Evolutionary conservation across 805 yeast species (phyloP).

Genomic region (Cyberlindnera japonica): DNA sequence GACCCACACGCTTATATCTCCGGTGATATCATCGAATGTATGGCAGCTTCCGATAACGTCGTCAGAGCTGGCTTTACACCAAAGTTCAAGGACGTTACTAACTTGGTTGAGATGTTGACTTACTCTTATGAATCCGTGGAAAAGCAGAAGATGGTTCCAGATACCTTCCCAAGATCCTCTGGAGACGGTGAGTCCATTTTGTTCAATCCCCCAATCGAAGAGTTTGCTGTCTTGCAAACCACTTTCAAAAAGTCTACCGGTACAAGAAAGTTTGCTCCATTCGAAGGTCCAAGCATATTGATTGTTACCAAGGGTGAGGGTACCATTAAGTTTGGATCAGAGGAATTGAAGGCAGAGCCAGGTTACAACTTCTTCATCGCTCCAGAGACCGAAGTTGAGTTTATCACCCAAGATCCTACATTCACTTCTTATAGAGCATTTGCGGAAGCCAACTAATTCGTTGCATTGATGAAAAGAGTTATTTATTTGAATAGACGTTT

Average conservation of each 20-base stretch:
- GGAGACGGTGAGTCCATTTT: constrained; percentile 67
- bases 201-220: constrained; percentile 96
- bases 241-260: constrained; percentile 50
- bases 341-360: constrained; percentile 47
- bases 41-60: constrained; percentile 99
- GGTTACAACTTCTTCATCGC: constrained; percentile 87
- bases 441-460: constrained; percentile 51
- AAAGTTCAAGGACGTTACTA: constrained; percentile 91
- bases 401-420: constrained; percentile 46
- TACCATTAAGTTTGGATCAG: constrained; percentile 39
- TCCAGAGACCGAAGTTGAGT: constrained; percentile 64
- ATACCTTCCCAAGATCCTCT: constrained; percentile 42
- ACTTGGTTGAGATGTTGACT: constrained; percentile 86
- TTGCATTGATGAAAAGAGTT: neutral
- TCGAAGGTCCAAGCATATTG: constrained; percentile 85
- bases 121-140: constrained; percentile 85
- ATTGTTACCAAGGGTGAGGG: constrained; percentile 85
- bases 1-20: constrained; percentile 97
- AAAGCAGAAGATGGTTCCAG: constrained; percentile 85
- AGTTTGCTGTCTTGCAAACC: constrained; percentile 89
- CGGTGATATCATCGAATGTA: constrained; percentile 98
- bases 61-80: constrained; percentile 99
- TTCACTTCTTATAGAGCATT: constrained; percentile 90
- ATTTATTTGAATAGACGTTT: constrained; percentile 2
- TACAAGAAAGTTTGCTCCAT: constrained; percentile 51